These are phyloP conservation scores for Plenodomus lindquistii DNA, from an alignment of 2,329 filamentous ascomycete species.

Conservation along the genomic window DNA sequence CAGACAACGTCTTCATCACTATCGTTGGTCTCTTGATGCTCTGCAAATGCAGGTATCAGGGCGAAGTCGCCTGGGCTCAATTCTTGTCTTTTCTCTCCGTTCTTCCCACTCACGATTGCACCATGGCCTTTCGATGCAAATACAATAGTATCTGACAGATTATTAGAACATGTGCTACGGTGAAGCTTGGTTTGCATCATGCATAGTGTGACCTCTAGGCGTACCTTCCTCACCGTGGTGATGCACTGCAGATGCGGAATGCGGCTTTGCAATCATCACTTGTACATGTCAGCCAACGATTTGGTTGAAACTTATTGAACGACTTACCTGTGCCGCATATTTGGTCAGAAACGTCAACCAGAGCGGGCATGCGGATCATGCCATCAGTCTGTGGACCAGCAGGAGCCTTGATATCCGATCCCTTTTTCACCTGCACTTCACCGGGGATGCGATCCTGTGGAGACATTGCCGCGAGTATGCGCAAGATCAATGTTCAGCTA, in stretches of 20 bases:
- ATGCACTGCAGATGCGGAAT: constrained; percentile 64
- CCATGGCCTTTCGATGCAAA: constrained; percentile 67
- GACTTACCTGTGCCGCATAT: constrained; percentile 68
- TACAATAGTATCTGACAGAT: constrained; percentile 64
- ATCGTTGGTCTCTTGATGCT: constrained; percentile 72
- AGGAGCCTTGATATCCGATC: constrained; percentile 33
- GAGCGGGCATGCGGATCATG: constrained; percentile 59
- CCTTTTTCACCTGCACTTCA: constrained; percentile 36
- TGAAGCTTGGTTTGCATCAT: neutral
- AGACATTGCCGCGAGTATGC: neutral
- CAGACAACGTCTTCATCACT: constrained; percentile 66
- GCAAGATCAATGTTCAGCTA: neutral
- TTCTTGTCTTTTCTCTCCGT: constrained; percentile 60
- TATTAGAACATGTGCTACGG: constrained; percentile 5
- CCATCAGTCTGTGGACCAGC: constrained; percentile 54
- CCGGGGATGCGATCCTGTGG: constrained; percentile 20
- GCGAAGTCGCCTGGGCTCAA: constrained; percentile 70
- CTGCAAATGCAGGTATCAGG: constrained; percentile 69
- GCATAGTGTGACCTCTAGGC: constrained; percentile 13
- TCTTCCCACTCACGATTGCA: constrained; percentile 59
- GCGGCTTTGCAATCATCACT: constrained; percentile 68
- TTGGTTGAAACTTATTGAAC: too few relatives aligned
- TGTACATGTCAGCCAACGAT: too few relatives aligned
- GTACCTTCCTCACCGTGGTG: constrained; percentile 71
- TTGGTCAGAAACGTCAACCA: constrained; percentile 65